A percentile compares a stretch with the other conserved stretches of the same genome.
phyloP scores from a whole-genome alignment of 2,329 filamentous ascomycete genomes.

The Metarhizium guizhouense region DNA sequence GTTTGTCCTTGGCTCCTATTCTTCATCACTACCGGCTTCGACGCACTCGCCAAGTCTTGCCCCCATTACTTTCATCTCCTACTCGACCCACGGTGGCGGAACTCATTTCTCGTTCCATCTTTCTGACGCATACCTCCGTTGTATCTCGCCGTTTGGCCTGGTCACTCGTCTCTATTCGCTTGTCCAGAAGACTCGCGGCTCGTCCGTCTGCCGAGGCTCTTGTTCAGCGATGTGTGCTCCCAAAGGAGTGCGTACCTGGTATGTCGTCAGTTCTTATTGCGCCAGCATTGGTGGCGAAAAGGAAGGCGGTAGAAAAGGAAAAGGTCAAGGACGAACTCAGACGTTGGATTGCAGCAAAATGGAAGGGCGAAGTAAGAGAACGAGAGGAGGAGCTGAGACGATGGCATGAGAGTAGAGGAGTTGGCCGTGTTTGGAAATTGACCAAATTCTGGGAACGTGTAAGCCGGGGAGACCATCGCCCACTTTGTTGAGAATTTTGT shows the following conservation, averaged over 20 bases:
- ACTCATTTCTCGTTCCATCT: constrained; percentile 55
- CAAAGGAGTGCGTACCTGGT: constrained; percentile 51
- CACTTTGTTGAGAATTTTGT: background rate
- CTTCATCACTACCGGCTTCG: constrained; percentile 55
- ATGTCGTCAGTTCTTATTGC: constrained; percentile 35
- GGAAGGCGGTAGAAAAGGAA: constrained; percentile 56
- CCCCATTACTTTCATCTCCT: constrained; percentile 46
- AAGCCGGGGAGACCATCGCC: constrained; percentile 28
- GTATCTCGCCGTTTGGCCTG: constrained; percentile 55
- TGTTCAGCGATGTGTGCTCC: constrained; percentile 55
- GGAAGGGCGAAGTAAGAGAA: constrained; percentile 42
- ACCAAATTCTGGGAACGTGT: constrained; percentile 59
- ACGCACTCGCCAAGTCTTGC: constrained; percentile 43
- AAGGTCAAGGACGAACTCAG: constrained; percentile 57
- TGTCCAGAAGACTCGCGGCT: constrained; percentile 51
- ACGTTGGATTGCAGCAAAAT: constrained; percentile 54
- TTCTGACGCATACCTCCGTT: constrained; percentile 56
- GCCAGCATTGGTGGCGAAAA: constrained; percentile 52
- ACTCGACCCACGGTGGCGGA: constrained; percentile 51
- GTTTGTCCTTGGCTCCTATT: constrained; percentile 54
- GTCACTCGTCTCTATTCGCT: constrained; percentile 55
- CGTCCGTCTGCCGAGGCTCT: constrained; percentile 52
- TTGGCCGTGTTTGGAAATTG: constrained; percentile 52
- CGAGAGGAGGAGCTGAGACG: constrained; percentile 36
- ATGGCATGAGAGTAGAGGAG: constrained; percentile 41